These are phyloP conservation scores for Auriscalpium microsporum DNA, from an alignment of 768 basidiomycete species.

Conservation along the genomic window DNA sequence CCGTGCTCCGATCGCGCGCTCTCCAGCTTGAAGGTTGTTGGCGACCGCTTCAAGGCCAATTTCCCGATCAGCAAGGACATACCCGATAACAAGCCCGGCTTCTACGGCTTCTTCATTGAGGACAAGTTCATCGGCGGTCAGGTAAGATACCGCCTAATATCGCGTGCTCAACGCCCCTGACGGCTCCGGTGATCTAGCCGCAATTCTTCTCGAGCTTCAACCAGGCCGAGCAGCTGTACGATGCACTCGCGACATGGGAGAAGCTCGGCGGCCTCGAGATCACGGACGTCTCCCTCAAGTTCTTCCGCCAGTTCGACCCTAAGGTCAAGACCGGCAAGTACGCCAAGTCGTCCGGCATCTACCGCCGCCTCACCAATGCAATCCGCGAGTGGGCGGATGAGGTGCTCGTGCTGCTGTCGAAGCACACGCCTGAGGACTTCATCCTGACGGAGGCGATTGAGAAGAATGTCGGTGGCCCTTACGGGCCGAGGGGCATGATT, in stretches of 20 bases:
- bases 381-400: conserved; percentile 7
- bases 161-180: neutral
- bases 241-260: conserved; percentile 20
- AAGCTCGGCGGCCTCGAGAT: conserved; percentile 14
- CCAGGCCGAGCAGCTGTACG: conserved; percentile 23
- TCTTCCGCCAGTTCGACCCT: conserved; percentile 15
- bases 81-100: neutral
- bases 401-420: conserved; percentile 7
- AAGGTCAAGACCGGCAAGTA: neutral
- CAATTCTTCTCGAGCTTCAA: conserved; percentile 24
- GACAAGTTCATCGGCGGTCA: conserved; percentile 15
- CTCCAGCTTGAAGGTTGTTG: conserved; percentile 16
- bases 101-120: conserved; percentile 8
- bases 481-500: conserved; percentile 11
- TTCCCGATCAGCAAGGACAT: conserved; percentile 20
- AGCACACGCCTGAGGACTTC: conserved; percentile 7
- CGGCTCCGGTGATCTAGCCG: conserved; percentile 6
- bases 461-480: conserved; percentile 1
- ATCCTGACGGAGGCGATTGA: conserved; percentile 3
- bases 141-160: conserved; percentile 9
- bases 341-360: neutral
- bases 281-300: conserved; percentile 21
- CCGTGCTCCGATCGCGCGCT: conserved; percentile 26
- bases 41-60: conserved; percentile 19
- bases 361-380: neutral